Conservation (phyloP, 495 filamentous ascomycete genomes). For the Hyaloscypha hepaticicola region DNA sequence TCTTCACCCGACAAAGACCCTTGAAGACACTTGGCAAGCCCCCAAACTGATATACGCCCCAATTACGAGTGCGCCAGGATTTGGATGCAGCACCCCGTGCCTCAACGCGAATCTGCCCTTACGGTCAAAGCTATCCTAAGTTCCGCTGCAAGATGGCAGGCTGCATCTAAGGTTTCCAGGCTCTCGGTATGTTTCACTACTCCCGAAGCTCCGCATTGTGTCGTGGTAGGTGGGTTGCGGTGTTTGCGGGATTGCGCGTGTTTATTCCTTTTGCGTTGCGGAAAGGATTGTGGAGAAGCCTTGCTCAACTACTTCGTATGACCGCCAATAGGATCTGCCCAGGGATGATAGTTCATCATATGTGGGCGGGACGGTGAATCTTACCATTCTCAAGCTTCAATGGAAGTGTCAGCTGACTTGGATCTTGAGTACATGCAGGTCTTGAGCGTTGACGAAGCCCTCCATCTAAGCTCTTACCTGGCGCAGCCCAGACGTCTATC, state of each 20-base stretch:
- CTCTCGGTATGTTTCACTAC: slow-evolving; percentile 15
- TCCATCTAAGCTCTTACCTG: too few relatives aligned
- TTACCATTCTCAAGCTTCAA: neutral
- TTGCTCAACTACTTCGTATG: neutral
- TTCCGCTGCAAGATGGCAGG: slow-evolving; percentile 5
- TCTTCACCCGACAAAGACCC: too few relatives aligned
- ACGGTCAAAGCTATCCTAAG: neutral
- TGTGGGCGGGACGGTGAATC: neutral
- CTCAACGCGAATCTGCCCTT: neutral
- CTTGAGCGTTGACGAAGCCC: neutral
- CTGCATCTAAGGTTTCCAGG: neutral
- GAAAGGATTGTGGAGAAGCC: neutral
- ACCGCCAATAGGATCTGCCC: slow-evolving; percentile 1
- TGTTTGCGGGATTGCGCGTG: neutral
- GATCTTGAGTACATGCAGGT: neutral
- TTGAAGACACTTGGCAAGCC: too few relatives aligned
- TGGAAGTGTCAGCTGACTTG: neutral
- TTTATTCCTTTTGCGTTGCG: neutral
- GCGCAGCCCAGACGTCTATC: neutral
- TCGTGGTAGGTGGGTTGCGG: neutral
- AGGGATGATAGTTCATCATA: neutral
- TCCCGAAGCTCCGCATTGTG: neutral
- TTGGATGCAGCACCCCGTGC: neutral
- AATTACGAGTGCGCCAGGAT: too few relatives aligned
- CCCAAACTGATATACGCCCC: neutral